These are phyloP conservation scores for Suillus sp. DNA, from an alignment of 768 basidiomycete species.

Conservation along the genomic window DNA sequence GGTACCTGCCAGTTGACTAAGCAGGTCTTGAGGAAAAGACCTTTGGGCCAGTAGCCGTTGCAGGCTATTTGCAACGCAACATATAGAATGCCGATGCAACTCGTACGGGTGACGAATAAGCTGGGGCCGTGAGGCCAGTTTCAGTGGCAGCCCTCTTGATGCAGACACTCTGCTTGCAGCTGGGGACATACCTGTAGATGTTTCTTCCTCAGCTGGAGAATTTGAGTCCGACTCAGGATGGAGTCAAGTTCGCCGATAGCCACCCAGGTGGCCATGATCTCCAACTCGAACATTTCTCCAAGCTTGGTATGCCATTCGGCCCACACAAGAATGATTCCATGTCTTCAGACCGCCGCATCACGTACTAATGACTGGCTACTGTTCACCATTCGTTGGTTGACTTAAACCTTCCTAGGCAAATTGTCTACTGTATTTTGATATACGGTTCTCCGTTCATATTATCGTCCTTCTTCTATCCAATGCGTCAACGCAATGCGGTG, in stretches of 20 bases:
- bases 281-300: not conserved
- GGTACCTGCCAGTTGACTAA: slow-evolving; percentile 89
- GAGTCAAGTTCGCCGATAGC: no score
- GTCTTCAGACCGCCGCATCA: slow-evolving; percentile 9
- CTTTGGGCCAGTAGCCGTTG: slow-evolving; percentile 50
- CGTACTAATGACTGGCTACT: not conserved
- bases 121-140: no score
- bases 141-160: no score
- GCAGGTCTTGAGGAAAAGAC: slow-evolving; percentile 73
- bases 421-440: no score
- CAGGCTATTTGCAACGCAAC: no score
- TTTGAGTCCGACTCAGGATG: no score
- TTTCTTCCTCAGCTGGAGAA: no score
- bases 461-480: slow-evolving; percentile 12
- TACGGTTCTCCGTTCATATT: no score
- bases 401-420: slow-evolving; percentile 22
- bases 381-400: slow-evolving; percentile 26
- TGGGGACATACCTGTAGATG: not conserved
- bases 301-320: not conserved
- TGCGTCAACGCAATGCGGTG: slow-evolving; percentile 25
- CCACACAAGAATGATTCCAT: not conserved
- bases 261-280: not conserved
- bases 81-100: slow-evolving; percentile 96
- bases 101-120: no score
- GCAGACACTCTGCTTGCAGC: no score